Conservation (phyloP, 306 rosid genomes). For the Purshia tridentata region DNA sequence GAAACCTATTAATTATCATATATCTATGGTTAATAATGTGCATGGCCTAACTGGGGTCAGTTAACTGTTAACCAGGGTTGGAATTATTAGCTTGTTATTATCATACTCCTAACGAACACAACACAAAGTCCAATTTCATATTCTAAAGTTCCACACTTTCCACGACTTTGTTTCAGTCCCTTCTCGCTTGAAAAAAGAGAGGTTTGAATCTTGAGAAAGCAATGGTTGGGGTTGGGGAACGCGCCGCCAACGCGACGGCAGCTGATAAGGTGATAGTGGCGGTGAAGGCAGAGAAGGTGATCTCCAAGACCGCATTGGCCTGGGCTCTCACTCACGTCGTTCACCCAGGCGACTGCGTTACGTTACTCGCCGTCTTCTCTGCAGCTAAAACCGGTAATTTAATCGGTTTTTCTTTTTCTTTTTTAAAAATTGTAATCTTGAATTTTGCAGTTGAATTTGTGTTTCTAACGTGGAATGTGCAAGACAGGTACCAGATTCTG, state of each 20-base stretch:
- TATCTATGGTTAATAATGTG: background rate
- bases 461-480: background rate
- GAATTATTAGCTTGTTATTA: background rate
- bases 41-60: slow-evolving; percentile 5
- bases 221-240: background rate
- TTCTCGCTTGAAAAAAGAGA: too few relatives aligned
- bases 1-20: background rate
- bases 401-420: background rate
- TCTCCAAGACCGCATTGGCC: slow-evolving; percentile 68
- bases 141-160: background rate
- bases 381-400: slow-evolving; percentile 52
- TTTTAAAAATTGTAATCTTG: background rate
- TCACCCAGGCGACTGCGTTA: slow-evolving; percentile 69
- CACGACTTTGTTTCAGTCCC: background rate
- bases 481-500: slow-evolving; percentile 68
- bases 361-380: slow-evolving; percentile 73
- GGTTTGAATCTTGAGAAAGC: background rate
- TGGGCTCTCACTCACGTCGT: slow-evolving; percentile 95
- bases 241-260: slow-evolving; percentile 17
- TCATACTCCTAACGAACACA: background rate
- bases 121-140: background rate
- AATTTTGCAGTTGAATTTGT: background rate
- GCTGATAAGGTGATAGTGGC: slow-evolving; percentile 79
- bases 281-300: slow-evolving; percentile 72
- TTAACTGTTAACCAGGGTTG: slow-evolving; percentile 29